Percentiles rank a stretch among this genome's conserved stretches.
phyloP scores from a whole-genome alignment of 805 yeast genomes.

The Barnettozyma sp. region DNA sequence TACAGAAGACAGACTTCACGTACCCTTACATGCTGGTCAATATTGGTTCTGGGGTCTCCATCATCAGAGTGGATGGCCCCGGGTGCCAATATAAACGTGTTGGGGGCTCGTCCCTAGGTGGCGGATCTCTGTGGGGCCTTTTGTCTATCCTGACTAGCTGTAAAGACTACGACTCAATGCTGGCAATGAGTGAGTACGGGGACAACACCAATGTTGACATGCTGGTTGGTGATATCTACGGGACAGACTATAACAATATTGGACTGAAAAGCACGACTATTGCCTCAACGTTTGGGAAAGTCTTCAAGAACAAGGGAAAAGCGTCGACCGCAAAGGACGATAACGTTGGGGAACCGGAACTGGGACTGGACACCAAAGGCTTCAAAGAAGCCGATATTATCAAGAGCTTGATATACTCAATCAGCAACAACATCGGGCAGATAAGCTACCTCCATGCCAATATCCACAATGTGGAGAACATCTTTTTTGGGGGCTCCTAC shows the following conservation, averaged over 20 bases:
- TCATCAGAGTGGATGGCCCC: slow-evolving; percentile 87
- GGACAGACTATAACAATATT: slow-evolving; percentile 77
- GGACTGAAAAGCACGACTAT: slow-evolving; percentile 87
- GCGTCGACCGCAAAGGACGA: slow-evolving; percentile 20
- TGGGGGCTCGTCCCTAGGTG: slow-evolving; percentile 95
- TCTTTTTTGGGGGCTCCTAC: slow-evolving; percentile 95
- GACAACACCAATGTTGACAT: slow-evolving; percentile 89
- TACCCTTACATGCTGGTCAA: slow-evolving; percentile 89
- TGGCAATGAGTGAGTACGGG: slow-evolving; percentile 84
- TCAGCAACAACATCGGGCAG: slow-evolving; percentile 94
- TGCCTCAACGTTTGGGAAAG: slow-evolving; percentile 93
- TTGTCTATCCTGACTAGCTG: slow-evolving; percentile 83
- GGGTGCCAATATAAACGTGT: slow-evolving; percentile 60
- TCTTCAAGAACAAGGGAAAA: slow-evolving; percentile 50
- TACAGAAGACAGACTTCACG: slow-evolving; percentile 26
- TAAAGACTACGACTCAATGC: slow-evolving; percentile 86
- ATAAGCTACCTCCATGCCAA: slow-evolving; percentile 93
- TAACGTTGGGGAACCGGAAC: too few species aligned
- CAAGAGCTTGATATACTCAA: slow-evolving; percentile 77
- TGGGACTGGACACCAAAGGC: slow-evolving; percentile 21
- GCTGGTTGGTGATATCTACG: slow-evolving; percentile 95
- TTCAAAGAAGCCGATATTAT: slow-evolving; percentile 60
- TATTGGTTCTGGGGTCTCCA: slow-evolving; percentile 96
- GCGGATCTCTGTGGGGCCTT: slow-evolving; percentile 97
- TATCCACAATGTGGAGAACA: slow-evolving; percentile 70